Base-by-base conservation (phyloP, 208 protist species). In the Novymonas esmeraldas region DNA sequence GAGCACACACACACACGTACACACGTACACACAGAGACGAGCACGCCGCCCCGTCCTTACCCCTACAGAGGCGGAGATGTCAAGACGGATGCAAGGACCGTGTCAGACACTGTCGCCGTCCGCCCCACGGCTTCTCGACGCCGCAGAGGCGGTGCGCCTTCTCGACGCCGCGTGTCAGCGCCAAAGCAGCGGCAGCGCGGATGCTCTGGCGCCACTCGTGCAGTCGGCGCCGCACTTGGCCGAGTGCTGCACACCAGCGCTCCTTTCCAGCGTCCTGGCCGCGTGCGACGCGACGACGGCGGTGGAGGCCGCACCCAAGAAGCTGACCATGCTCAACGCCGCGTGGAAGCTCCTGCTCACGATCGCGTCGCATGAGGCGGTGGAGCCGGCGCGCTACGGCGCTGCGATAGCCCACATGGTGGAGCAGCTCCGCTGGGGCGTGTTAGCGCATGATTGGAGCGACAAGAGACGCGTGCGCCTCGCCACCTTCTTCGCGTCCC, bases 361-460 rank as follows among this genome's bases (percentile, higher is more conserved):
- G 6, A 76, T 84, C 20, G 64, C 81, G 22, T 73, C 84, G 29
- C 45, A 79, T 22, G 34, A 50, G 1, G 54, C n/a, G 18, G 71
- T 85, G 24, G 44, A 57, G 39, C 22, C 44, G 7, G 22, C 2
- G 3, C 10, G 76, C 20, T 86, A 84, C 64, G 59, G 66, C 16
- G 39, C 33, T n/a, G 74, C 76, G 20, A 29, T 84, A 28, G 44
- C 55, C 3, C 80, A 82, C 54, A 89, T 93, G 82, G 28, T 85
- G n/a, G 76, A 79, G 34, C 81, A 93, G 65, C 72, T 93, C 24
- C 71, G 67, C 28, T 72, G 73, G 39, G 77, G 78, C 20, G 66
- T 90, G n/a, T 69, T 90, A 48, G 82, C 87, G 29, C 87, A 93
- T 66, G 82, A 93, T 57, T 93, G 87, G 87, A 84, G 66, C 6